Conservation (phyloP, 2,329 filamentous ascomycete species). For the Atkinsonella texensis region DNA sequence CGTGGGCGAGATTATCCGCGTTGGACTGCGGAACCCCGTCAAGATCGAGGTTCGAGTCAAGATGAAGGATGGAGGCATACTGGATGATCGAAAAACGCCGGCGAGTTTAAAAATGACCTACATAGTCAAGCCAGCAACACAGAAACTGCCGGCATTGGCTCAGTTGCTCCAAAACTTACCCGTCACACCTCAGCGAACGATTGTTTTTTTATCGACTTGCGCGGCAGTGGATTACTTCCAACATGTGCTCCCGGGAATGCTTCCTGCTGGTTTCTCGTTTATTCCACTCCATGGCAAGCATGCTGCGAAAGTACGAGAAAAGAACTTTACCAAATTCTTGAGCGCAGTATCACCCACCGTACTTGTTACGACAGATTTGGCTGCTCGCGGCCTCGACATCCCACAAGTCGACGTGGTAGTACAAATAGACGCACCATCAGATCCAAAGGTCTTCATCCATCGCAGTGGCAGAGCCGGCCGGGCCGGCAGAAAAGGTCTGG, state of each 20-base stretch:
- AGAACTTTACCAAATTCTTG: constrained; percentile 74
- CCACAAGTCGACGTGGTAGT: constrained; percentile 84
- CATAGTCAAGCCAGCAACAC: constrained; percentile 58
- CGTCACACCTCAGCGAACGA: constrained; percentile 70
- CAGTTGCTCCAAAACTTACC: constrained; percentile 58
- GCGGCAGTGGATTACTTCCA: constrained; percentile 93
- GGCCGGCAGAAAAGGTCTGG: constrained; percentile 75
- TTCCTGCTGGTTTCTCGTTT: constrained; percentile 56
- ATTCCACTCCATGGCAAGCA: constrained; percentile 89
- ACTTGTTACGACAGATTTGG: constrained; percentile 84
- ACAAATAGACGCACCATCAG: constrained; percentile 71
- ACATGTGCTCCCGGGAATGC: constrained; percentile 59
- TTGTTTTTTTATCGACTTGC: constrained; percentile 88
- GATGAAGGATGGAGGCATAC: constrained; percentile 48
- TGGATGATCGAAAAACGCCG: constrained; percentile 77
- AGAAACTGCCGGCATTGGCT: constrained; percentile 67
- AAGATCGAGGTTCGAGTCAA: constrained; percentile 92
- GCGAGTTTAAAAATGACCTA: constrained; percentile 91
- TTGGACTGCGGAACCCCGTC: constrained; percentile 86
- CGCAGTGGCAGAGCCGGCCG: constrained; percentile 81
- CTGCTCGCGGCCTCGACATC: constrained; percentile 82
- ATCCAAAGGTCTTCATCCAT: constrained; percentile 93
- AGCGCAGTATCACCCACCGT: constrained; percentile 64
- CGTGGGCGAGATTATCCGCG: constrained; percentile 81
- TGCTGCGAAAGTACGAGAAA: constrained; percentile 72